A percentile compares a stretch with the other conserved stretches of the same genome.
Evolutionary conservation across 305 asterid species (phyloP).

Genomic region (Solanum hybrid): DNA sequence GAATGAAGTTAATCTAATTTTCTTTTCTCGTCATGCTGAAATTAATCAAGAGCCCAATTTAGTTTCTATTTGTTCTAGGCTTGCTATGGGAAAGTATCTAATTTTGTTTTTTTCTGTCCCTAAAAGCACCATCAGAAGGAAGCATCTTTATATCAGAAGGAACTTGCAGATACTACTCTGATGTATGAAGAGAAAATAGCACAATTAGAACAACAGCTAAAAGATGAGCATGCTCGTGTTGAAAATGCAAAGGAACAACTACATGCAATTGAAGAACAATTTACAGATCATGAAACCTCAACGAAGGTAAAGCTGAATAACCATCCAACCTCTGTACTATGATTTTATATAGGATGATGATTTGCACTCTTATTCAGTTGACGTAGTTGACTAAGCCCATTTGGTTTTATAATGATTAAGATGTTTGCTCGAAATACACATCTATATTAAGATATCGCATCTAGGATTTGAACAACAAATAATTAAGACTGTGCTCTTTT

Average conservation of each 20-base stretch:
- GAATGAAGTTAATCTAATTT: neutral
- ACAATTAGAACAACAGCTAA: constrained; percentile 40
- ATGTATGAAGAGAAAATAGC: constrained; percentile 64
- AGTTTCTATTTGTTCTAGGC: neutral
- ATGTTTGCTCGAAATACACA: neutral
- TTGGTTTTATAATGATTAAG: neutral
- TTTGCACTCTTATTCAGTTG: neutral
- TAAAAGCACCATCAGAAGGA: constrained; percentile 50
- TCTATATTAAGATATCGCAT: neutral
- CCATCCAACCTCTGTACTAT: neutral
- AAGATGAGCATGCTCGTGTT: constrained; percentile 35
- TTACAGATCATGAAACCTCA: constrained; percentile 33
- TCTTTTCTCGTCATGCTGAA: neutral
- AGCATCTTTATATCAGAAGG: constrained; percentile 41
- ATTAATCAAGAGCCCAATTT: neutral
- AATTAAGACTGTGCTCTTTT: neutral
- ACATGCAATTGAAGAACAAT: constrained; percentile 25
- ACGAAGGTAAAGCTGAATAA: constrained; percentile 38
- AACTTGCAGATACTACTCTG: constrained; percentile 60
- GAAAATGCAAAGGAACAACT: constrained; percentile 44
- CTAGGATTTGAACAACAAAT: neutral
- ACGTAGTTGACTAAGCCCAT: neutral
- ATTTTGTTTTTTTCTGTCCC: neutral
- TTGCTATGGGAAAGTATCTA: neutral
- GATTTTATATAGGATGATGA: neutral